Evolutionary conservation across 441 rosid genomes (phyloP), one percentile per base, ranked within the genome.

Genomic region (Brassica balearica): DNA sequence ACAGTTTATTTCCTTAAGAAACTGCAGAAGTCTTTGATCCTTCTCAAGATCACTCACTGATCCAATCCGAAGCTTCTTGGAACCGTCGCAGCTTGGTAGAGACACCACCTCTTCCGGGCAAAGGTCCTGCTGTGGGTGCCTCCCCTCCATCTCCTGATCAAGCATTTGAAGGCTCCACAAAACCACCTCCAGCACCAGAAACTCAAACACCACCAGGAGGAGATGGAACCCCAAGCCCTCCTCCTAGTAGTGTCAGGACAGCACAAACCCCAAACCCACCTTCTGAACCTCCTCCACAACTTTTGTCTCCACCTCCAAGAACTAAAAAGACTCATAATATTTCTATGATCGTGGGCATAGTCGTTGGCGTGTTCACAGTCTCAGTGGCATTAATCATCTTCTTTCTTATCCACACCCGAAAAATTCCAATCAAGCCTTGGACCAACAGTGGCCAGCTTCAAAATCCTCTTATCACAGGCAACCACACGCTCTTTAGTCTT

Each of bases 381-480:
- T 81, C 82, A 11, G 86, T 71, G 29, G 67, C 85, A 65, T 75
- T 81, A 64, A 29, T 86, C 62, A 12, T 85, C 79, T 77, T 83
- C 80, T 12, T 86, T 77, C 77, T 87, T 77, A 84, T 84, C 78
- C 68, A 85, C 77, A 86, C 82, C 77, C 87, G 83, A 48, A 90
- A 90, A 84, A 90, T 88, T 46, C 82, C 95, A 34, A 96, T 94
- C 80, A 89, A 83, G 77, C 98, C 99, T 61, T 96, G 98, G 98
- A 86, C 91, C 60, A 90, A 87, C 22, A 92, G 97, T 75, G 97
- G 98, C 38, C 98, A 92, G 81, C 96, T 94, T 68, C 98, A 88
- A 84, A 89, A 87, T 82, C 91, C 96, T 77, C 87, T 92, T 81
- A 76, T 92, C 77, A 85, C 92, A 80, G 98, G 99, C 93, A 81